phyloP scores from a whole-genome alignment of 2,329 filamentous ascomycete species.

The Fusarium aywerte region DNA sequence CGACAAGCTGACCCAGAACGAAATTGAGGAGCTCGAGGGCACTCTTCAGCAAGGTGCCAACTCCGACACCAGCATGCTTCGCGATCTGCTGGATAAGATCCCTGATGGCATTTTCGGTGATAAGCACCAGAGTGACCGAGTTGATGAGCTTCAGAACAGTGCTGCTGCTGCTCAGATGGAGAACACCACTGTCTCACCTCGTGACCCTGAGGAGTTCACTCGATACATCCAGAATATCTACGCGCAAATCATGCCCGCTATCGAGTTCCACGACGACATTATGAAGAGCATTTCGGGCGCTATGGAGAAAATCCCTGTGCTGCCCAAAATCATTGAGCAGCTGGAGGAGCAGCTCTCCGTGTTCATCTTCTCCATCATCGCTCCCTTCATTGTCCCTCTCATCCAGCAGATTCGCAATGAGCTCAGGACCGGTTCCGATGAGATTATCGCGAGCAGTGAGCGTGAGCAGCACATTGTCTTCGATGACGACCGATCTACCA shows the following conservation, averaged over 20 bases:
- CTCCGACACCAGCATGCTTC: constrained; percentile 77
- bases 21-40: constrained; percentile 89
- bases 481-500: constrained; percentile 76
- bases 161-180: constrained; percentile 79
- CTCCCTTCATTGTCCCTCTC: constrained; percentile 86
- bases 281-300: constrained; percentile 81
- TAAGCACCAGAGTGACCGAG: constrained; percentile 77
- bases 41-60: constrained; percentile 74
- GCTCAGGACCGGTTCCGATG: constrained; percentile 83
- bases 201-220: constrained; percentile 86
- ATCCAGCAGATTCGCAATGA: constrained; percentile 88
- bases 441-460: constrained; percentile 87
- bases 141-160: constrained; percentile 82
- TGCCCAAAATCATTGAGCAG: constrained; percentile 87
- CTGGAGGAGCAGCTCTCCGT: constrained; percentile 87
- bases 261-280: constrained; percentile 90
- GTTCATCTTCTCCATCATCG: constrained; percentile 92
- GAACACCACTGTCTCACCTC: constrained; percentile 77
- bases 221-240: constrained; percentile 78
- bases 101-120: constrained; percentile 83
- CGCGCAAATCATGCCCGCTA: constrained; percentile 85
- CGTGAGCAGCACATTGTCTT: constrained; percentile 90
- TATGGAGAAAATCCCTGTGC: constrained; percentile 84
- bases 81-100: constrained; percentile 82
- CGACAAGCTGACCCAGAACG: constrained; percentile 91